Conservation (phyloP, 495 filamentous ascomycete genomes). For the Usnea hakonensis region DNA sequence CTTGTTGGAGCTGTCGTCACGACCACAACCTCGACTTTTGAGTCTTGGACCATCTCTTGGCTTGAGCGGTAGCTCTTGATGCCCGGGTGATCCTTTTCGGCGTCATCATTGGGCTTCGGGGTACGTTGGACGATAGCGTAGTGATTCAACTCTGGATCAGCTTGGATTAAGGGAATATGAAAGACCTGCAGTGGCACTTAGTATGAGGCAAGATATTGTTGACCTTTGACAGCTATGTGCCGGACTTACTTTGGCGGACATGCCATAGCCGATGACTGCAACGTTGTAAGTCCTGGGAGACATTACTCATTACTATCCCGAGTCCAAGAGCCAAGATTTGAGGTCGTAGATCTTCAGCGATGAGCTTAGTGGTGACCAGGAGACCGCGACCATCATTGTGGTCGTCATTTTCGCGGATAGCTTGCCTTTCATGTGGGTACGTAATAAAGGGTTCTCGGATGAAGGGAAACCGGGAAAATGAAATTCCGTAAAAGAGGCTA, state of each 20-base stretch:
- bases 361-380: neutral
- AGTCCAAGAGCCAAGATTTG: neutral
- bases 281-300: conserved; percentile 47
- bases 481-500: too few species aligned
- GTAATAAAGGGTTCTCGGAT: too few species aligned
- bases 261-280: conserved; percentile 58
- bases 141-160: conserved; percentile 56
- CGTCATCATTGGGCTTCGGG: conserved; percentile 56
- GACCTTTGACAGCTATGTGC: neutral
- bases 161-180: conserved; percentile 78
- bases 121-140: conserved; percentile 74
- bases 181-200: conserved; percentile 42
- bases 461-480: too few species aligned
- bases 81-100: conserved; percentile 57
- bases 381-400: neutral
- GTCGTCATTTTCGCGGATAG: too few species aligned
- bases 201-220: neutral
- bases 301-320: conserved; percentile 29
- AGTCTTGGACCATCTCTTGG: conserved; percentile 58
- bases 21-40: conserved; percentile 61
- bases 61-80: conserved; percentile 55
- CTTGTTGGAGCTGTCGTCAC: conserved; percentile 69
- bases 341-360: neutral
- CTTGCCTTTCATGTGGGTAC: too few species aligned
- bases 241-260: conserved; percentile 59